Base-by-base conservation (phyloP, 192 early-diverging fungal genomes). In the Gonapodya prolifera region DNA sequence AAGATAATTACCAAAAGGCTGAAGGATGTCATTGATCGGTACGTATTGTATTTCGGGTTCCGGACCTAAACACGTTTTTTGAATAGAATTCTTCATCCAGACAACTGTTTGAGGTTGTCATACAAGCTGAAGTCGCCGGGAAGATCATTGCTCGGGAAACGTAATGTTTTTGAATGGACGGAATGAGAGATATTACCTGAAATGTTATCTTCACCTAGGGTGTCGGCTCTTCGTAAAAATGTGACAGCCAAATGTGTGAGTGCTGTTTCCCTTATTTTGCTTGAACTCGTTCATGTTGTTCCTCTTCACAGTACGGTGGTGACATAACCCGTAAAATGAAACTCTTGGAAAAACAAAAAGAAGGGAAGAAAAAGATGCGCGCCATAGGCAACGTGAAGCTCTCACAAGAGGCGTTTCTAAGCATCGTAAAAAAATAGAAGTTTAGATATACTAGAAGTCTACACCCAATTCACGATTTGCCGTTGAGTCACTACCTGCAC, bases 271-370 rank as follows among this genome's bases (percentile, higher is more conserved):
- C 45, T 29, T 79, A 30, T 35, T 32, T 71, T 32, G 17, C 30
- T 35, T 35, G 36, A 28, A 2, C 70, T 30, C 29, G 29, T 23
- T 28, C 33, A 28, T 2, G 35, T 70, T 1, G 30, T 30, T 16
- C 29, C 34, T 35, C 33, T 34, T 30, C 78, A 32, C 70, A 89
- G 86, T 99, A 99, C 79, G 96, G 97, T 30, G 97, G 97, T 28
- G 97, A 99, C 85, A 89, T 95, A 17, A 94, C 96, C 0, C 89
- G 97, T 31, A 97, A 96, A 83, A 99, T 98, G 97, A 99, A 99
- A 84, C 87, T 99, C 69, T 81, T 99, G 77, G 91, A 96, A 74
- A 93, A 92, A 76, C 94, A 96, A 84, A 97, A 97, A 84, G 95
- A 92, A 75, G 96, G 95, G 75, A 99, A 99, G 87, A 97, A 98